Evolutionary conservation across 2,329 filamentous ascomycete species (phyloP).

Genomic region (Colletotrichum gloeosporioides): DNA sequence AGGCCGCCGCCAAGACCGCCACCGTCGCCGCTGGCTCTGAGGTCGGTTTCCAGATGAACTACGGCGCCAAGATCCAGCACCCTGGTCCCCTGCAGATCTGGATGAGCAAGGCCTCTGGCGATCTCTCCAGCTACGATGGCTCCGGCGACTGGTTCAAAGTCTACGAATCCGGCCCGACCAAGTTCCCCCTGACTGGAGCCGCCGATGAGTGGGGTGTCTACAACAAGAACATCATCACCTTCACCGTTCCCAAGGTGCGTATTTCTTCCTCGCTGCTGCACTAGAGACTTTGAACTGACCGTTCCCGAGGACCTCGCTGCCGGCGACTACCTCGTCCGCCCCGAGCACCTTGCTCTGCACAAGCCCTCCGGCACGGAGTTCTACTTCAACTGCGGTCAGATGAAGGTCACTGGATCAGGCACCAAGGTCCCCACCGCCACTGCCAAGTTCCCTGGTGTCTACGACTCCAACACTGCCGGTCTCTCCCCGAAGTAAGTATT

Average conservation of each 20-base stretch:
- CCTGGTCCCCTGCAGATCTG: conserved; percentile 8
- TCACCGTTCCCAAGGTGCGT: neutral
- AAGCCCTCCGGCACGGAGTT: conserved; percentile 37
- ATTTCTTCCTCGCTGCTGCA: neutral
- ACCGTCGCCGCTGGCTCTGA: neutral
- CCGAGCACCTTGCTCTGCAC: conserved; percentile 52
- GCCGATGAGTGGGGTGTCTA: neutral
- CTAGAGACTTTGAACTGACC: conserved; percentile 27
- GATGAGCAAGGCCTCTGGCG: conserved; percentile 5
- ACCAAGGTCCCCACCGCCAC: conserved; percentile 39
- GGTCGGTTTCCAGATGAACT: conserved; percentile 8
- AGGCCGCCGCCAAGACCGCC: neutral
- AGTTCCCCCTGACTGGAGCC: neutral
- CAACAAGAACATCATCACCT: neutral
- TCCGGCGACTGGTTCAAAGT: conserved; percentile 32
- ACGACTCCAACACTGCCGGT: neutral
- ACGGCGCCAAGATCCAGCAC: conserved; percentile 5
- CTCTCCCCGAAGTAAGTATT: neutral
- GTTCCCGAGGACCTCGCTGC: conserved; percentile 38
- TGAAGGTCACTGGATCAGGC: conserved; percentile 44
- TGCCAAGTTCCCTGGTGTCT: conserved; percentile 45
- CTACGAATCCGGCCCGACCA: conserved; percentile 1
- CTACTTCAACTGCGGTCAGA: conserved; percentile 48
- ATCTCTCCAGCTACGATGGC: conserved; percentile 19
- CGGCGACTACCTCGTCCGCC: conserved; percentile 45